Evolutionary conservation across 164 flowering plant species (phyloP), one percentile per base, ranked within the genome.

Genomic region (Vitis rupestris): DNA sequence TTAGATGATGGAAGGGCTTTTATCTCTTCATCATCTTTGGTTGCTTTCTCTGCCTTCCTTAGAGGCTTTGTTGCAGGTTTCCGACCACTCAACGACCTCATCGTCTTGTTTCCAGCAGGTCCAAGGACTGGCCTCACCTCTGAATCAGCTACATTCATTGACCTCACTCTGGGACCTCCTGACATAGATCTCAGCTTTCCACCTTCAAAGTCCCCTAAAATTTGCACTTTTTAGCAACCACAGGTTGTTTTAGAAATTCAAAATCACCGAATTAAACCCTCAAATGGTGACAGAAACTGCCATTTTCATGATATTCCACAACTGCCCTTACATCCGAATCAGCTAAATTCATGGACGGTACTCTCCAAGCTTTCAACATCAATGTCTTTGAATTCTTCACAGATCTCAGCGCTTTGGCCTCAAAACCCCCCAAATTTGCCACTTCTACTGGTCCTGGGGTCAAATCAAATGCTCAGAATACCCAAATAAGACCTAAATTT

Each of bases 71-170:
- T 74, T 12, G 70, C 76, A 2, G 85, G 81, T 67, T 83, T 87
- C 54, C 80, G 75, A 8, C 82, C n/a, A 68, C 55, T 67, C 50
- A 78, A 10, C 5, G 82, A 74, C 52, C 87, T 82, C 15, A 11
- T 51, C 2, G 82, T 72, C 74, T 86, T 89, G 79, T 82, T 85
- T 10, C 86, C 90, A 17, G 86, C 82, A 3, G 85, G 88, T 51
- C 85, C 88, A 9, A 87, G 82, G 48, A 83, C 85, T 1, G 85
- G 80, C 73, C 88, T 74, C n/a, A 61, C 68, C 66, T 90, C 89
- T 15, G 90, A 79, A 47, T 86, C 92, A 13, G 84, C 82, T 63
- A 90, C 84, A 82, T 85, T 86, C 83, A 86, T 80, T 0, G 92
- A 83, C 79, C 82, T 82, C 61, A 85, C 82, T 71, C 80, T 83